Percentiles rank a stretch among this genome's conserved stretches.
Conservation (phyloP, 1,284 basidiomycete genomes). For the Tetrapyrgos nigripes region DNA sequence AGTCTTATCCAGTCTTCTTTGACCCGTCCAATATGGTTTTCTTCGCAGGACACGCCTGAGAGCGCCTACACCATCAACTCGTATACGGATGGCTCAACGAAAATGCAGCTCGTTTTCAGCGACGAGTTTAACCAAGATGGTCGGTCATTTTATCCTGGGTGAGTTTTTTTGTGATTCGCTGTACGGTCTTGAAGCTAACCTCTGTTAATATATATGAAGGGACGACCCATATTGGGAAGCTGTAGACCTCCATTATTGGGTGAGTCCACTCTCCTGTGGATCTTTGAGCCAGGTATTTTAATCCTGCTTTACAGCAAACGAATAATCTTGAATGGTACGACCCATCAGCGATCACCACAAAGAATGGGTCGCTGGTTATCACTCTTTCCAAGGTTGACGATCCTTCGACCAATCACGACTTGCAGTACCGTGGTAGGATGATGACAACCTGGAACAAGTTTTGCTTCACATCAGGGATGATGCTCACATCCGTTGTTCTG, state of each 20-base stretch:
- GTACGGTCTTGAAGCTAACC: too few species aligned
- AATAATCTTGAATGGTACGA: slow-evolving; percentile 73
- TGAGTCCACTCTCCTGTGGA: slow-evolving; percentile 36
- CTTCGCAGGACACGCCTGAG: slow-evolving; percentile 57
- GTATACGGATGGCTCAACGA: slow-evolving; percentile 49
- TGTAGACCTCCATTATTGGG: not conserved
- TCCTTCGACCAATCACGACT: slow-evolving; percentile 42
- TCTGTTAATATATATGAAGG: too few species aligned
- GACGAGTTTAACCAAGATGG: slow-evolving; percentile 83
- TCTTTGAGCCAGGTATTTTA: slow-evolving; percentile 51
- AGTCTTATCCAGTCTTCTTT: not conserved
- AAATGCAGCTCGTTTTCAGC: slow-evolving; percentile 61
- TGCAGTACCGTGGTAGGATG: slow-evolving; percentile 56
- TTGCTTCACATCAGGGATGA: slow-evolving; percentile 74
- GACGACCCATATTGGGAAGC: slow-evolving; percentile 76
- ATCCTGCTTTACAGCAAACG: slow-evolving; percentile 37
- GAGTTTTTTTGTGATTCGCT: too few species aligned
- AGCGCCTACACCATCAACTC: slow-evolving; percentile 57
- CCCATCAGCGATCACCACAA: slow-evolving; percentile 60
- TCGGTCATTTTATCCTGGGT: slow-evolving; percentile 72
- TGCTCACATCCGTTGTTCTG: slow-evolving; percentile 64
- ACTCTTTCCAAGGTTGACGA: slow-evolving; percentile 49
- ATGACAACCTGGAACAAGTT: slow-evolving; percentile 55
- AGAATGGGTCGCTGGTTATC: slow-evolving; percentile 58
- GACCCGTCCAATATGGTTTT: not conserved